These are phyloP conservation scores for Nelumbo lutea DNA, from an alignment of 164 flowering plant species.

Conservation along the genomic window DNA sequence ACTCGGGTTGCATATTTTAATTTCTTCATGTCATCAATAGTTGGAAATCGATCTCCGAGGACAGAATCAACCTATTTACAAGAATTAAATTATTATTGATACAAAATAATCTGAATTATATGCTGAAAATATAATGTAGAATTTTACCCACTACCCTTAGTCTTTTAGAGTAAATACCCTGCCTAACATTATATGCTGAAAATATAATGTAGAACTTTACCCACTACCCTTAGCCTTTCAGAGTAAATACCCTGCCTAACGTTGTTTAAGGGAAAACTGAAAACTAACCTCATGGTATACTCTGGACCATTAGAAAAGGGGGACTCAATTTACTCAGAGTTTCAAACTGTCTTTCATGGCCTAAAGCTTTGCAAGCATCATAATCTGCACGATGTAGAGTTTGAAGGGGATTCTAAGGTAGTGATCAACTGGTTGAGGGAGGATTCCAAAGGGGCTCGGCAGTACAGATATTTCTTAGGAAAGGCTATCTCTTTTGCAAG, in stretches of 20 bases:
- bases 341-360: too few species aligned
- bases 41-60: constrained; percentile 83
- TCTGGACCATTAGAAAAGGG: too few species aligned
- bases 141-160: background rate
- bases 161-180: background rate
- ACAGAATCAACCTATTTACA: constrained; percentile 71
- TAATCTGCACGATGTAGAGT: too few species aligned
- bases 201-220: background rate
- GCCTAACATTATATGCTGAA: background rate
- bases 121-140: background rate
- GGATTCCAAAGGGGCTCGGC: too few species aligned
- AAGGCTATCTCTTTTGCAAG: too few species aligned
- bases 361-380: too few species aligned
- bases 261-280: background rate
- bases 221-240: background rate
- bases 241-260: background rate
- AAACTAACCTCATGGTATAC: background rate
- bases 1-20: constrained; percentile 89
- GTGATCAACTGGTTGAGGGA: too few species aligned
- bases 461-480: too few species aligned
- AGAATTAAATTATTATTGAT: background rate
- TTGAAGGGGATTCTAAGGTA: too few species aligned
- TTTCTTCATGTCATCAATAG: constrained; percentile 89
- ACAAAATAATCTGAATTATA: background rate
- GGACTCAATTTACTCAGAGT: too few species aligned